phyloP scores from a whole-genome alignment of 768 basidiomycete species.

The Cantharellus cinnabarinus region DNA sequence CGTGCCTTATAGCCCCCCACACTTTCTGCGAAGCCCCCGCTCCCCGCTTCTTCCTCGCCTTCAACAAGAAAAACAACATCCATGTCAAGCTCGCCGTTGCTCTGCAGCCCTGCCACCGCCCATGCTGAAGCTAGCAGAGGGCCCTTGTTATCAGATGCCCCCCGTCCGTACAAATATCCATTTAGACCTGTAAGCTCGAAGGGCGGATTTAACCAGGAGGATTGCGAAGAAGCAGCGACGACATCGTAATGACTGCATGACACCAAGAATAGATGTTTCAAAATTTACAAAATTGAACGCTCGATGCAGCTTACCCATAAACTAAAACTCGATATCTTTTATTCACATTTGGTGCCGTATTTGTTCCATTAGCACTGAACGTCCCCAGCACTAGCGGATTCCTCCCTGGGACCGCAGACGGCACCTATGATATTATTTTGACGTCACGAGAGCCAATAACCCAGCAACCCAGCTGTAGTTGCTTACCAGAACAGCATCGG shows the following conservation, averaged over 20 bases:
- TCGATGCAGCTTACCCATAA: constrained; percentile 43
- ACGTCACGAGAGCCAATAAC: neutral
- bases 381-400: constrained; percentile 84
- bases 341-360: constrained; percentile 8
- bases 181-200: constrained; percentile 67
- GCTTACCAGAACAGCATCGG: constrained; percentile 51
- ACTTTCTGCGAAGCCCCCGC: constrained; percentile 62
- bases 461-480: neutral
- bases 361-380: constrained; percentile 33
- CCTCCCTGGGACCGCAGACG: constrained; percentile 42
- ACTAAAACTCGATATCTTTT: constrained; percentile 60
- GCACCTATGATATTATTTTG: constrained; percentile 28
- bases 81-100: constrained; percentile 49
- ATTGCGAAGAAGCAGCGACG: constrained; percentile 44
- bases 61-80: constrained; percentile 86
- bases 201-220: constrained; percentile 58
- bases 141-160: constrained; percentile 89
- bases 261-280: neutral
- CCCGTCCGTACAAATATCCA: constrained; percentile 78
- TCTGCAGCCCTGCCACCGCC: constrained; percentile 66
- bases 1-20: constrained; percentile 54
- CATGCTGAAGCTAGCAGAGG: constrained; percentile 82
- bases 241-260: constrained; percentile 77
- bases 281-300: neutral
- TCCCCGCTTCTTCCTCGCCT: constrained; percentile 94